A percentile compares a stretch with the other conserved stretches of the same genome.
Evolutionary conservation across 2,329 filamentous ascomycete species (phyloP).

Genomic region (Dendrostoma leiphaemia): DNA sequence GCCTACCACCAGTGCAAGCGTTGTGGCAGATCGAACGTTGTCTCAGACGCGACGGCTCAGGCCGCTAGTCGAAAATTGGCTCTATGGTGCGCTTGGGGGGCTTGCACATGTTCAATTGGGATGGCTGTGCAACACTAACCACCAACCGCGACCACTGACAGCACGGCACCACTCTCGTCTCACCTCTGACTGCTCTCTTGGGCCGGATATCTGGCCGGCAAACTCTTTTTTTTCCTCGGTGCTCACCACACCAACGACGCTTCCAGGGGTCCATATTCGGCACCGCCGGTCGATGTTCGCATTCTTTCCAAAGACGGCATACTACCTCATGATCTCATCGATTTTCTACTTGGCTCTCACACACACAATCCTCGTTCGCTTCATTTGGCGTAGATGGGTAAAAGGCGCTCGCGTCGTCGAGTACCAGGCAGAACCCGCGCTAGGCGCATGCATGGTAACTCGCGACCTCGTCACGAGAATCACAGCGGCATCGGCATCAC

Average conservation of each 20-base stretch:
- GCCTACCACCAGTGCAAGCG: not conserved
- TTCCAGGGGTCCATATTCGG: slow-evolving; percentile 9
- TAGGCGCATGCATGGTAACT: not conserved
- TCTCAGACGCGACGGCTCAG: not conserved
- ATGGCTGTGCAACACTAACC: slow-evolving; percentile 15
- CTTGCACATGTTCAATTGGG: not conserved
- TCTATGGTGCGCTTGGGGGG: too few species aligned
- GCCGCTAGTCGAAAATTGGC: not conserved
- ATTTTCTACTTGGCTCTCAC: slow-evolving; percentile 7
- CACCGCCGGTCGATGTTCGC: slow-evolving; percentile 6
- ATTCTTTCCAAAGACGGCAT: slow-evolving; percentile 1
- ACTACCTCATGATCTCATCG: slow-evolving; percentile 10
- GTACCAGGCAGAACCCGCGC: not conserved
- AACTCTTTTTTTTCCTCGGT: not conserved
- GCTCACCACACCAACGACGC: not conserved
- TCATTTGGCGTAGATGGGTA: not conserved
- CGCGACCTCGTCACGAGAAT: not conserved
- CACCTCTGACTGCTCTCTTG: slow-evolving; percentile 4
- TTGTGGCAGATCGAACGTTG: slow-evolving; percentile 1
- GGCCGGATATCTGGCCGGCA: not conserved
- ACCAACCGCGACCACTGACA: slow-evolving; percentile 1
- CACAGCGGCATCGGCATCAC: not conserved
- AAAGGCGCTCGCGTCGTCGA: not conserved
- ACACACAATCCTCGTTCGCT: slow-evolving; percentile 3
- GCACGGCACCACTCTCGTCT: slow-evolving; percentile 1